Conservation (phyloP, 2,329 filamentous ascomycete genomes). For the Fusarium kyushuense region DNA sequence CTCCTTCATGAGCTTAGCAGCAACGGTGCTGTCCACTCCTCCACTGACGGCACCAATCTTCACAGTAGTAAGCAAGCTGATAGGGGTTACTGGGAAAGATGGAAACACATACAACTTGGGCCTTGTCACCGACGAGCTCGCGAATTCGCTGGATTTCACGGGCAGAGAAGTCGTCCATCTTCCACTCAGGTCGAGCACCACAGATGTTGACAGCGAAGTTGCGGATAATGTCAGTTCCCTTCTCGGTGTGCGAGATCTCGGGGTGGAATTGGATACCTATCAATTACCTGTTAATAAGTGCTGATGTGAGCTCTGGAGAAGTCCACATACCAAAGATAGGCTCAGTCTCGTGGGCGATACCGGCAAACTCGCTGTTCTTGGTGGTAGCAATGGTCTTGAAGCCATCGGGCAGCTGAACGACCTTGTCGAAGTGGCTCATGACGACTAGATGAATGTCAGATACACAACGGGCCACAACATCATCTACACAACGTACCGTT, state of each 20-base stretch:
- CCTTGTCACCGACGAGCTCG: constrained; percentile 81
- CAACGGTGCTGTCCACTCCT: constrained; percentile 72
- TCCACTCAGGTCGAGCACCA: constrained; percentile 80
- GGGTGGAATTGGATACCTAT: constrained; percentile 86
- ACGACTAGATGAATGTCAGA: constrained; percentile 59
- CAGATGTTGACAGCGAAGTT: constrained; percentile 92
- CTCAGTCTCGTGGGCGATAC: constrained; percentile 77
- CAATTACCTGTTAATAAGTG: constrained; percentile 8
- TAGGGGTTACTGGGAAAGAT: constrained; percentile 1
- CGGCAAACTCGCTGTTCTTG: constrained; percentile 81
- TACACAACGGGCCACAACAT: neutral
- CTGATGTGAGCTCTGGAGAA: neutral
- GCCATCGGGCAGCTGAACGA: constrained; percentile 75
- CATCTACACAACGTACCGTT: neutral
- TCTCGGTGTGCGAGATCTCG: constrained; percentile 71
- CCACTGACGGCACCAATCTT: constrained; percentile 31
- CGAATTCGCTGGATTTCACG: constrained; percentile 85
- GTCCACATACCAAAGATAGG: constrained; percentile 71
- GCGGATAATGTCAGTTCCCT: constrained; percentile 67
- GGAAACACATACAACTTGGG: constrained; percentile 66
- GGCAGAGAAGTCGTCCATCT: constrained; percentile 84
- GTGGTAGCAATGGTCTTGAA: constrained; percentile 83
- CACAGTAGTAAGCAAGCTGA: constrained; percentile 19
- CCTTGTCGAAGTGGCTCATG: constrained; percentile 94
- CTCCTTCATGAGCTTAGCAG: constrained; percentile 84